Conservation (phyloP, 345 rosid species). For the Eutrema heterophyllum region DNA sequence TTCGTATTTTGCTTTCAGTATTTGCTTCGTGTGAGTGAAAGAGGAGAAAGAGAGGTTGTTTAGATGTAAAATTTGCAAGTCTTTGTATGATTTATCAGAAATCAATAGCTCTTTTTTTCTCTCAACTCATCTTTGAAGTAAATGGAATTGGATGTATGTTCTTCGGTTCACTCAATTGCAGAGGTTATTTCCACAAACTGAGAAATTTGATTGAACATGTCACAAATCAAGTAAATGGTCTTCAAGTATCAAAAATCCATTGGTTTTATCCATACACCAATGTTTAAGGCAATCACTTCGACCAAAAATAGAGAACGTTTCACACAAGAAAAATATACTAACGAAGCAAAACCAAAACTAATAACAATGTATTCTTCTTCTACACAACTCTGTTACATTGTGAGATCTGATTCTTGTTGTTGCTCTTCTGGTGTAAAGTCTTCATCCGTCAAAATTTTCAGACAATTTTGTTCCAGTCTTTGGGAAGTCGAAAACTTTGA, state of each 20-base stretch:
- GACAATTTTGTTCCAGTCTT: background rate
- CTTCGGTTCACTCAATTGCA: background rate
- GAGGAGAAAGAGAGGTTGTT: conserved; percentile 19
- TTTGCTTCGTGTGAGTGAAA: conserved; percentile 17
- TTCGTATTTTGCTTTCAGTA: conserved; percentile 18
- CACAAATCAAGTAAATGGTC: background rate
- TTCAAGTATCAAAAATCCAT: background rate
- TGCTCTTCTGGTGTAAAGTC: background rate
- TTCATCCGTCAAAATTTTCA: background rate
- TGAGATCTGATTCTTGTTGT: background rate
- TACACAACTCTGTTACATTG: background rate
- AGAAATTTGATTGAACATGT: background rate
- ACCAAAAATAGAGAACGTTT: background rate
- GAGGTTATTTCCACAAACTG: background rate
- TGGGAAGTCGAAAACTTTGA: background rate
- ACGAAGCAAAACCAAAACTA: background rate
- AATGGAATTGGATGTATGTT: background rate
- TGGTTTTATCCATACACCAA: background rate
- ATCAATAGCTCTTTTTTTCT: conserved; percentile 23
- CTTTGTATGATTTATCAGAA: conserved; percentile 6
- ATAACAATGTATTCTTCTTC: background rate
- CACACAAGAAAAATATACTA: background rate
- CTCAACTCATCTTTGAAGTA: background rate
- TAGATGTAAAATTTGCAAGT: conserved; percentile 16
- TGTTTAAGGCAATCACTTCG: background rate